Evolutionary conservation across 2,329 filamentous ascomycete species (phyloP), one percentile per base, ranked within the genome.

Genomic region (Epichloe baconii): DNA sequence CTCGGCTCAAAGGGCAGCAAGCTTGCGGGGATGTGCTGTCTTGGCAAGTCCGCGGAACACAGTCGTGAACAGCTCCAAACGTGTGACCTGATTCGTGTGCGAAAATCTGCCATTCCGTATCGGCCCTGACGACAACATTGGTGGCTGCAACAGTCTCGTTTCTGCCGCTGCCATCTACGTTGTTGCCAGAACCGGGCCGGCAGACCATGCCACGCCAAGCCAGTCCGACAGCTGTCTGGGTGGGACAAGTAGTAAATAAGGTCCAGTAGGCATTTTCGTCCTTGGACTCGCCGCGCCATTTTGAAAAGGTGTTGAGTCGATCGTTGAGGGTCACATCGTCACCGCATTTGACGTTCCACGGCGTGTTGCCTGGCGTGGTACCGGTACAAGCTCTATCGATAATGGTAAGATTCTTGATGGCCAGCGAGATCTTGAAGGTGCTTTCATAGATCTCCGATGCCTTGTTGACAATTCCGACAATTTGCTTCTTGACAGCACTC

Each of bases 21-120:
- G 77, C 68, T 58, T 75, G 75, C 50, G 64, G 67, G 10, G 65
- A 64, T 6, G 66, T 66, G 38, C 79, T 78, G 19, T 78, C 74
- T 53, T 87, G 76, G 64, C 91, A 97, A 2, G 84, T 77, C n/a
- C 67, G 55, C 0, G 72, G 64, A 3, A 80, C 85, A 67, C 93
- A 98, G 68, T 98, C 93, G 67, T 98, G 93, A 10, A 96, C 88
- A 5, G 91, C 93, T 44, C 91, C 91, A 66, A 95, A 97, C 0
- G 89, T 97, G 66, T 97, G 91, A 1, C 90, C 91, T 3, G 84
- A 83, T 68, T 97, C 91, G 64, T 97, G 91, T 34, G 91, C 91
- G 67, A 97, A 88, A 53, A 97, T 86, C 65, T 96, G 89, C 91
- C 91, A 97, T 64, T 95, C 90, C 3, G 81, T 85, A 21, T 79